phyloP scores from a whole-genome alignment of 305 asterid genomes.

The Striga hermonthica region DNA sequence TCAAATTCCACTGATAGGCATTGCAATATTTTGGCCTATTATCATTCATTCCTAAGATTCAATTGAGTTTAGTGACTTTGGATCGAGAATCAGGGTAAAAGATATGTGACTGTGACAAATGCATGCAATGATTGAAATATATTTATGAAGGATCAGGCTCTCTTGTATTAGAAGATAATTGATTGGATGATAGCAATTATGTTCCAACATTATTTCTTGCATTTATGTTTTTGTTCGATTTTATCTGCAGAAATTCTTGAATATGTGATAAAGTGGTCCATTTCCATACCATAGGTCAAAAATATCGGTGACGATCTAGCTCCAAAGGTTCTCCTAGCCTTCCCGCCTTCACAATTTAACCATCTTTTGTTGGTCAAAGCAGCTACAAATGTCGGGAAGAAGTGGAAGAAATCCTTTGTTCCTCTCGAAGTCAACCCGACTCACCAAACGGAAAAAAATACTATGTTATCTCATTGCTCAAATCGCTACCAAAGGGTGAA shows the following conservation, averaged over 20 bases:
- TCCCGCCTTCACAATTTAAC: constrained; percentile 68
- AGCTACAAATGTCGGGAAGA: constrained; percentile 63
- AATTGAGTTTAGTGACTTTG: too few species aligned
- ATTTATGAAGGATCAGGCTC: too few species aligned
- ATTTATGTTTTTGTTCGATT: too few species aligned
- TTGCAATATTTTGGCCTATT: too few species aligned
- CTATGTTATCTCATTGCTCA: constrained; percentile 53
- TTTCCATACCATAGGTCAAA: constrained; percentile 58
- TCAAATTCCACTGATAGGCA: too few species aligned
- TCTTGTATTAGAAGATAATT: too few species aligned
- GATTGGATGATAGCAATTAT: too few species aligned
- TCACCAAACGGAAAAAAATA: constrained; percentile 71
- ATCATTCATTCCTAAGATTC: too few species aligned
- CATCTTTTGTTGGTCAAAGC: constrained; percentile 79
- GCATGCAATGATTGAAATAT: too few species aligned
- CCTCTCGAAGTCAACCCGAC: constrained; percentile 61
- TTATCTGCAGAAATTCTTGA: neutral
- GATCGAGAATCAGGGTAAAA: too few species aligned
- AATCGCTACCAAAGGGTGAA: constrained; percentile 63
- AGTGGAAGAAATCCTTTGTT: constrained; percentile 64
- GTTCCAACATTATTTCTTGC: too few species aligned
- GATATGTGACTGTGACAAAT: too few species aligned
- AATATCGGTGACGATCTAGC: constrained; percentile 61
- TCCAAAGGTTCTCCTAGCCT: constrained; percentile 68
- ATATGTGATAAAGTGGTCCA: constrained; percentile 25